phyloP scores from a whole-genome alignment of 2,329 filamentous ascomycete species.

The Xylaria sp. region DNA sequence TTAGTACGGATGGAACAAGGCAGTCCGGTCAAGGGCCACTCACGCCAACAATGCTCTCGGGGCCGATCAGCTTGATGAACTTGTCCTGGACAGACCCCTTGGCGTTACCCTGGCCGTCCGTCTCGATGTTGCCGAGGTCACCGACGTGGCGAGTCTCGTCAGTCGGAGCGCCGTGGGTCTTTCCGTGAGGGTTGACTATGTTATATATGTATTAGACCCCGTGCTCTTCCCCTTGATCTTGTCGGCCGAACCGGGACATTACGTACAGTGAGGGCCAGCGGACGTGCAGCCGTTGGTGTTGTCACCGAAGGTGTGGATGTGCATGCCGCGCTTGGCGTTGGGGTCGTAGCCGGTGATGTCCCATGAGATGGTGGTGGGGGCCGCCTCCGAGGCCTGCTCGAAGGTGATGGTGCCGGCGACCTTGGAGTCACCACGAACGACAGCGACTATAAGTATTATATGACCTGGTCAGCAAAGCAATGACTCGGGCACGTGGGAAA shows the following conservation, averaged over 20 bases:
- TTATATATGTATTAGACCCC: slow-evolving; percentile 19
- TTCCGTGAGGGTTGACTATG: slow-evolving; percentile 90
- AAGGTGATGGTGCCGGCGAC: slow-evolving; percentile 92
- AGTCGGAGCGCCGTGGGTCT: slow-evolving; percentile 85
- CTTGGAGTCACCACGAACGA: slow-evolving; percentile 97
- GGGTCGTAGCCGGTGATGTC: slow-evolving; percentile 90
- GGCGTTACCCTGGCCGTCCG: slow-evolving; percentile 88
- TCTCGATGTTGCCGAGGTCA: slow-evolving; percentile 96
- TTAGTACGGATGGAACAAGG: slow-evolving; percentile 25
- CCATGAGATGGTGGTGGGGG: slow-evolving; percentile 86
- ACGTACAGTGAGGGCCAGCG: slow-evolving; percentile 94
- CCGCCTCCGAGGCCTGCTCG: slow-evolving; percentile 83
- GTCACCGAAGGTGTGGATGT: slow-evolving; percentile 98
- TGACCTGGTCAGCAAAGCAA: slow-evolving; percentile 31
- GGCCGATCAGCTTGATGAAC: slow-evolving; percentile 92
- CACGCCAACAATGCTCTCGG: slow-evolving; percentile 93
- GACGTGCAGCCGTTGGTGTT: slow-evolving; percentile 99
- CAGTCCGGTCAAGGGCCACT: slow-evolving; percentile 33
- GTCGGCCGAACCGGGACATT: background rate
- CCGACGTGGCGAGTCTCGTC: slow-evolving; percentile 92
- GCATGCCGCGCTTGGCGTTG: slow-evolving; percentile 96
- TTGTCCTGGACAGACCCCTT: slow-evolving; percentile 80
- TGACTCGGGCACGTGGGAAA: slow-evolving; percentile 19
- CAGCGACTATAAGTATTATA: slow-evolving; percentile 68
- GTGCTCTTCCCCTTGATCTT: background rate